Conservation (phyloP, 306 rosid genomes). For the Cucurbita ficifolia region DNA sequence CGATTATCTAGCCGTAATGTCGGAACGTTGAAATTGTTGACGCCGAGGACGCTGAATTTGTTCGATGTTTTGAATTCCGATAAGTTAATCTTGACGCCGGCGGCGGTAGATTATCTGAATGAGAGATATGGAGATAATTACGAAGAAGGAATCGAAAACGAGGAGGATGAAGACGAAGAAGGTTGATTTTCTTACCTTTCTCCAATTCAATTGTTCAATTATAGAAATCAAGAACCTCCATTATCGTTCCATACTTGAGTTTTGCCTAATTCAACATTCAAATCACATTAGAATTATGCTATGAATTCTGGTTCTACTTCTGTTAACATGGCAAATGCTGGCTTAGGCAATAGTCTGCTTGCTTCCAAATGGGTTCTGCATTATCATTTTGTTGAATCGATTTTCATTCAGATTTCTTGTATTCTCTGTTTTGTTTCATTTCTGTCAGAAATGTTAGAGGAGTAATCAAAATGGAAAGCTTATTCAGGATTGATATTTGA, state of each 20-base stretch:
- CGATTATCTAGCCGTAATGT: constrained; percentile 66
- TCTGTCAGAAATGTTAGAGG: background rate
- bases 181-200: constrained; percentile 6
- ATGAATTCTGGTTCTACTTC: background rate
- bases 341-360: too few relatives aligned
- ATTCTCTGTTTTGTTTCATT: background rate
- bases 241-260: background rate
- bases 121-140: constrained; percentile 47
- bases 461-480: background rate
- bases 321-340: background rate
- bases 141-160: constrained; percentile 21
- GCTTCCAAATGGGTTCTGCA: background rate
- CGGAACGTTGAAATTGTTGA: constrained; percentile 63
- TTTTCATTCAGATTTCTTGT: background rate
- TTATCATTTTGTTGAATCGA: background rate
- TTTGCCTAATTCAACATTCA: background rate
- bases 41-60: constrained; percentile 84
- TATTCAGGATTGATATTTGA: background rate
- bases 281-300: background rate
- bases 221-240: background rate
- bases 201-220: background rate
- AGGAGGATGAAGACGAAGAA: constrained; percentile 25
- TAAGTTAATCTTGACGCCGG: constrained; percentile 59
- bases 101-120: constrained; percentile 64
- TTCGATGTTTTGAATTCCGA: constrained; percentile 77